phyloP scores from a whole-genome alignment of 805 yeast genomes.

The Saturnispora bothae region DNA sequence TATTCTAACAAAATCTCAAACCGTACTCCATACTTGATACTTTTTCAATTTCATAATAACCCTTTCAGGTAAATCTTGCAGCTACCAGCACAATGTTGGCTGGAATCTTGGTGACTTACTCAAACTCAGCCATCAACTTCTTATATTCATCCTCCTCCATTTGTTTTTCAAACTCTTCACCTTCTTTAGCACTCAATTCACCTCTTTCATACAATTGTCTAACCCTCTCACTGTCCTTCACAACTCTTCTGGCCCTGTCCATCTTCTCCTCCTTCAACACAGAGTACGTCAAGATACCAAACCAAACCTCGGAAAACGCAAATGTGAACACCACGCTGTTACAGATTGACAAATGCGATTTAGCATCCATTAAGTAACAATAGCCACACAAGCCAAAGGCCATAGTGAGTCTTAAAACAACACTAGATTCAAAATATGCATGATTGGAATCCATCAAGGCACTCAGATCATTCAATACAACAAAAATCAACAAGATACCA shows the following conservation, averaged over 20 bases:
- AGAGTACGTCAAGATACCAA: slow-evolving; percentile 50
- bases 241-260: slow-evolving; percentile 31
- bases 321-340: slow-evolving; percentile 53
- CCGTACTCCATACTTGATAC: too few relatives aligned
- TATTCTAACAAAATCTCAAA: too few relatives aligned
- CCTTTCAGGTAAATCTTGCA: too few relatives aligned
- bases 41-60: too few relatives aligned
- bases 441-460: slow-evolving; percentile 40
- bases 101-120: too few relatives aligned
- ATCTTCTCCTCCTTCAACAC: slow-evolving; percentile 56
- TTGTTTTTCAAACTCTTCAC: slow-evolving; percentile 16
- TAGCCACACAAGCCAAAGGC: slow-evolving; percentile 41
- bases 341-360: slow-evolving; percentile 35
- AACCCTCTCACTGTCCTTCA: slow-evolving; percentile 13
- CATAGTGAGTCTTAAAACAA: slow-evolving; percentile 44
- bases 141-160: slow-evolving; percentile 23
- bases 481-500: slow-evolving; percentile 33
- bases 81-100: too few relatives aligned
- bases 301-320: slow-evolving; percentile 59
- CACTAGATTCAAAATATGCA: slow-evolving; percentile 45
- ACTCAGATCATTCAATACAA: slow-evolving; percentile 44
- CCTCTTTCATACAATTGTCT: slow-evolving; percentile 23
- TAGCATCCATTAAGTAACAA: slow-evolving; percentile 32
- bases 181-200: slow-evolving; percentile 17
- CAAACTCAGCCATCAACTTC: slow-evolving; percentile 25